Evolutionary conservation across 805 yeast genomes (phyloP).

Genomic region (Hanseniaspora mollemarum): DNA sequence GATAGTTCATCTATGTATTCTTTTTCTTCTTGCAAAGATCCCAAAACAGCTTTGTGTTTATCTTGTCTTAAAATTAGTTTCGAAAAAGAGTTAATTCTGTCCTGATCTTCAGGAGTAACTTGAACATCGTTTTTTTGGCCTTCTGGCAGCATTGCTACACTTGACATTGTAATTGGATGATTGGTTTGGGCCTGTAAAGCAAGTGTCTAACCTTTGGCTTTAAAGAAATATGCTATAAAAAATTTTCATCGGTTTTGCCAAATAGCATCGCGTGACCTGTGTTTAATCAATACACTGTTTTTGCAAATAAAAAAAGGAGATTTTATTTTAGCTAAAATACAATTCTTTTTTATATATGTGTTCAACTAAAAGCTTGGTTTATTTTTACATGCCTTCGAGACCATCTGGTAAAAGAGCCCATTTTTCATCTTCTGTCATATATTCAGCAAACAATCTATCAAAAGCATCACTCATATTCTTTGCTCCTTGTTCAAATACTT

Average conservation of each 20-base stretch:
- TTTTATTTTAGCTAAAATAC: background rate
- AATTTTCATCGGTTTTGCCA: too few species aligned
- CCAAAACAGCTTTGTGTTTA: conserved; percentile 39
- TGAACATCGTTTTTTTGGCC: conserved; percentile 34
- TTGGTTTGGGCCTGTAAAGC: background rate
- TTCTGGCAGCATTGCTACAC: conserved; percentile 32
- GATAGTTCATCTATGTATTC: conserved; percentile 81
- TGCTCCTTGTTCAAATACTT: conserved; percentile 42
- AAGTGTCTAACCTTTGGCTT: too few species aligned
- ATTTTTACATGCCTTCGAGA: conserved; percentile 13
- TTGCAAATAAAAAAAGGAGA: too few species aligned
- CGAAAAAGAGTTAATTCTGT: conserved; percentile 77
- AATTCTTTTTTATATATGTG: background rate
- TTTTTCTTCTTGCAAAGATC: conserved; percentile 50
- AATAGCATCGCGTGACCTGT: too few species aligned
- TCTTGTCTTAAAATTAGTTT: conserved; percentile 66
- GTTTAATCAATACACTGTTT: too few species aligned
- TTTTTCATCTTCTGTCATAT: conserved; percentile 9
- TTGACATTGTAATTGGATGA: background rate
- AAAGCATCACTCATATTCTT: conserved; percentile 41
- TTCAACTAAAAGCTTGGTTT: too few species aligned
- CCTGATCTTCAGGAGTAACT: conserved; percentile 58
- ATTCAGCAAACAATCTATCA: conserved; percentile 29
- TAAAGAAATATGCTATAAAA: too few species aligned
- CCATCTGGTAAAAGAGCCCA: conserved; percentile 4